Evolutionary conservation across 345 rosid species (phyloP).

Genomic region (Turnera subulata): DNA sequence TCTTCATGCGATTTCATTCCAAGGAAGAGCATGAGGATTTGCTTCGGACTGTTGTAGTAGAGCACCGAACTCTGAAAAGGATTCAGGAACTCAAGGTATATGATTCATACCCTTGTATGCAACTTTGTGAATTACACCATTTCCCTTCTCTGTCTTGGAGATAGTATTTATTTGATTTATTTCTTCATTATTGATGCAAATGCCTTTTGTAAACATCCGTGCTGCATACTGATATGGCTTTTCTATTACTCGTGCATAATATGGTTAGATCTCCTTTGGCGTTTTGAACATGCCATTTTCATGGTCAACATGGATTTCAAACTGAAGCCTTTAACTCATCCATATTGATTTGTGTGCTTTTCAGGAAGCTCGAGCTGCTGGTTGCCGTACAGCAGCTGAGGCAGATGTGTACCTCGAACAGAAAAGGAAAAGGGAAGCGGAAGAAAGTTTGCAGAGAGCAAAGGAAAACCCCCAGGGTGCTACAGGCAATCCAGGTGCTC

Average conservation of each 20-base stretch:
- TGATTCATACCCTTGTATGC: no score
- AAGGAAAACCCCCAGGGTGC: slow-evolving; percentile 62
- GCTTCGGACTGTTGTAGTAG: slow-evolving; percentile 62
- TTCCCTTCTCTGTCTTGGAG: no score
- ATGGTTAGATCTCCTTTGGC: no score
- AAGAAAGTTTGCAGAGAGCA: slow-evolving; percentile 61
- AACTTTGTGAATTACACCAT: background rate
- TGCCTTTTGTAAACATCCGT: no score
- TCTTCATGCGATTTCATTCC: slow-evolving; percentile 87
- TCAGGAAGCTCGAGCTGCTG: slow-evolving; percentile 92
- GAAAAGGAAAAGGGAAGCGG: slow-evolving; percentile 69
- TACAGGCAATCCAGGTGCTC: slow-evolving; percentile 41
- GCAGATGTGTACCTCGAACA: slow-evolving; percentile 65
- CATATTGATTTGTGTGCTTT: slow-evolving; percentile 6
- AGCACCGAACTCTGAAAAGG: slow-evolving; percentile 70
- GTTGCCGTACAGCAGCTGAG: slow-evolving; percentile 79
- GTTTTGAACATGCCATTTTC: background rate
- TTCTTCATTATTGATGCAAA: no score
- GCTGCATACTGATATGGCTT: no score
- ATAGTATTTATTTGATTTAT: no score
- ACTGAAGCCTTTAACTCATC: slow-evolving; percentile 15
- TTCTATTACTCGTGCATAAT: no score
- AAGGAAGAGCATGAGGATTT: slow-evolving; percentile 89
- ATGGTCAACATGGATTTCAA: slow-evolving; percentile 2
- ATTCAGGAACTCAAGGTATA: slow-evolving; percentile 75